These are phyloP conservation scores for Datisca glomerata DNA, from an alignment of 306 rosid genomes.

Conservation along the genomic window DNA sequence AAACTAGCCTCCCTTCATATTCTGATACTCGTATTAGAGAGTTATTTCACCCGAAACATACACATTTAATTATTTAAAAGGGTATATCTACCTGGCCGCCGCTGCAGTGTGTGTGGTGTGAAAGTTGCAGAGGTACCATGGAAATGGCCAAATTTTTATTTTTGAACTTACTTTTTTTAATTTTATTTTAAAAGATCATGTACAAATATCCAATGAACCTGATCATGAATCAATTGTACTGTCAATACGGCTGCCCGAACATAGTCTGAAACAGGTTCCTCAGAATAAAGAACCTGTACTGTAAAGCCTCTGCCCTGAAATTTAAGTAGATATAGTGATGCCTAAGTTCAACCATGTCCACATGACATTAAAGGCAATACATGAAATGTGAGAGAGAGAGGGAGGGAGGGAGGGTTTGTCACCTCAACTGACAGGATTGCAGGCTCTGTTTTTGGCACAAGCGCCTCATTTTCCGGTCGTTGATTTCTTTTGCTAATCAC, in stretches of 20 bases:
- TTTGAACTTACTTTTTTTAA: no score
- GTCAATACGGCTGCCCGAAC: conserved; percentile 76
- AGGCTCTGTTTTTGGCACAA: conserved; percentile 50
- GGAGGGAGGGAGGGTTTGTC: not conserved
- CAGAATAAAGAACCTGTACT: conserved; percentile 66
- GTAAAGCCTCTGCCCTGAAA: conserved; percentile 88
- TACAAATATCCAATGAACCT: no score
- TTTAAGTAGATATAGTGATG: conserved; percentile 4
- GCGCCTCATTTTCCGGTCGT: conserved; percentile 32
- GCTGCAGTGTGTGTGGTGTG: no score
- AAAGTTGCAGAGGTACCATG: no score
- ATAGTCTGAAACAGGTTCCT: conserved; percentile 83
- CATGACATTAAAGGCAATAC: conserved; percentile 6
- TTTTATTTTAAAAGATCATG: no score
- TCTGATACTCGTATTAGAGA: no score
- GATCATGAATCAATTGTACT: conserved; percentile 51
- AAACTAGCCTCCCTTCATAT: no score
- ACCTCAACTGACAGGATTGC: conserved; percentile 91
- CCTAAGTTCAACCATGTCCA: not conserved
- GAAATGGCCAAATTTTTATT: no score
- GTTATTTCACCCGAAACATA: no score
- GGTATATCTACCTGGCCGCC: no score
- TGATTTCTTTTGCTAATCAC: conserved; percentile 51
- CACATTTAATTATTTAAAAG: no score
- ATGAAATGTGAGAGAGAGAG: not conserved